Percentiles rank a stretch among this genome's conserved stretches.
These are phyloP conservation scores for Lentinula novae-zelandiae DNA, from an alignment of 1,284 basidiomycete genomes.

Conservation along the genomic window DNA sequence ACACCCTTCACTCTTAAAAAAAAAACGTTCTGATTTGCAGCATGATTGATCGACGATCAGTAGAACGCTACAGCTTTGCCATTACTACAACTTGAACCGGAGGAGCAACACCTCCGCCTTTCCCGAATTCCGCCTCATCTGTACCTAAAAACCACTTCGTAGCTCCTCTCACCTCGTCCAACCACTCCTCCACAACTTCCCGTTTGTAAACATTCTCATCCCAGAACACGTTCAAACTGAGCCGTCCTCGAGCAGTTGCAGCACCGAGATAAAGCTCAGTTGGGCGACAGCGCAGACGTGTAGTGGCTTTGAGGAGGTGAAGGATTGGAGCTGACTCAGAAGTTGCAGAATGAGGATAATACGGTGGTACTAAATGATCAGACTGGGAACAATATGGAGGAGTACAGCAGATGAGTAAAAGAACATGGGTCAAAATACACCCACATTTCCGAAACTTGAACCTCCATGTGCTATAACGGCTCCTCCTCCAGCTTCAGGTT, in stretches of 20 bases:
- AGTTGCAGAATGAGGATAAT: constrained; percentile 26
- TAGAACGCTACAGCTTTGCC: not conserved
- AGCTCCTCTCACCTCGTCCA: constrained; percentile 36
- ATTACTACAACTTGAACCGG: not conserved
- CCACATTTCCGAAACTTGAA: constrained; percentile 47
- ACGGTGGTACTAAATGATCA: constrained; percentile 29
- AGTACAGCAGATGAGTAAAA: not conserved
- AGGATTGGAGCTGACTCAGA: constrained; percentile 11
- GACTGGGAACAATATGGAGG: constrained; percentile 22
- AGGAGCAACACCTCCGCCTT: not conserved
- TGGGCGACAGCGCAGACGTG: constrained; percentile 38
- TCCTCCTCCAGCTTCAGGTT: constrained; percentile 26
- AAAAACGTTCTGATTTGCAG: too few species aligned
- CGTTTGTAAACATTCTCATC: constrained; percentile 40
- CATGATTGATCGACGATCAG: too few species aligned
- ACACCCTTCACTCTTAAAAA: too few species aligned
- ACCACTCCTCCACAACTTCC: constrained; percentile 36
- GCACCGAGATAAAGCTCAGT: constrained; percentile 47
- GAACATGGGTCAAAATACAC: constrained; percentile 12
- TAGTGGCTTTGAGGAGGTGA: constrained; percentile 16
- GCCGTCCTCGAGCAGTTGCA: constrained; percentile 25
- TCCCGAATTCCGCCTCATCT: not conserved
- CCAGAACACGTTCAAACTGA: constrained; percentile 33
- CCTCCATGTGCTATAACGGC: constrained; percentile 35
- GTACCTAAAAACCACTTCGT: constrained; percentile 34